Evolutionary conservation across 768 basidiomycete genomes (phyloP), one percentile per base, ranked within the genome.

Genomic region (Lentinus brumalis): DNA sequence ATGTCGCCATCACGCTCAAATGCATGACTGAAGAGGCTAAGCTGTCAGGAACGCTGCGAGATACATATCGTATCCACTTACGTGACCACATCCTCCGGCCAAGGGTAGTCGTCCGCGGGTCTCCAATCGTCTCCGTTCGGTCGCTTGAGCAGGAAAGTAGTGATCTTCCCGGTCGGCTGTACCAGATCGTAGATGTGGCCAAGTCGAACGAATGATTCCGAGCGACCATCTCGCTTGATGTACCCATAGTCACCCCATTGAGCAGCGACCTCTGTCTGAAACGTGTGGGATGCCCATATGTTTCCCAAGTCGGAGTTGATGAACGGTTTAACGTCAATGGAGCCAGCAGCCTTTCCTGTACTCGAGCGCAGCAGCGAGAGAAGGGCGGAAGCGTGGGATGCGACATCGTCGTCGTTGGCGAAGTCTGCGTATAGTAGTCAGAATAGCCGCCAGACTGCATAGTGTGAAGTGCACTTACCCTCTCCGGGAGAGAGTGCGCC

Each of bases 231-330:
- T 2, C 59, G 59, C 15, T 49, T 10, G 45, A 60, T 49, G 46
- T 60, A 60, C 4, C 59, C 59, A n/a, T 60, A 60, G 26, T 53
- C 59, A 5, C 59, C 47, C 59, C 59, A 60, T 10, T 39, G n/a
- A 2, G 45, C 59, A 21, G 39, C 32, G 14, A 54, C 32, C 38
- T 39, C 29, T 29, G 38, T 38, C 30, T 49, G 59, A 52, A 60
- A 60, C 38, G 47, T 45, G 32, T 60, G 59, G 5, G 59, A 60
- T 9, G 59, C 45, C 59, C 59, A 60, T 12, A 60, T 49, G 35
- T 54, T 60, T 11, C 45, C 46, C 2, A 60, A 29, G 39, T 52
- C 46, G 14, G 59, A 54, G 1, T 39, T 18, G 6, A 60, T 52
- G 46, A 46, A 49, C 10, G 45, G 18, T 12, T 49, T 30, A 11